A percentile compares a stretch with the other conserved stretches of the same genome.
phyloP scores from a whole-genome alignment of 305 asterid species.

The Solanum hybrid region DNA sequence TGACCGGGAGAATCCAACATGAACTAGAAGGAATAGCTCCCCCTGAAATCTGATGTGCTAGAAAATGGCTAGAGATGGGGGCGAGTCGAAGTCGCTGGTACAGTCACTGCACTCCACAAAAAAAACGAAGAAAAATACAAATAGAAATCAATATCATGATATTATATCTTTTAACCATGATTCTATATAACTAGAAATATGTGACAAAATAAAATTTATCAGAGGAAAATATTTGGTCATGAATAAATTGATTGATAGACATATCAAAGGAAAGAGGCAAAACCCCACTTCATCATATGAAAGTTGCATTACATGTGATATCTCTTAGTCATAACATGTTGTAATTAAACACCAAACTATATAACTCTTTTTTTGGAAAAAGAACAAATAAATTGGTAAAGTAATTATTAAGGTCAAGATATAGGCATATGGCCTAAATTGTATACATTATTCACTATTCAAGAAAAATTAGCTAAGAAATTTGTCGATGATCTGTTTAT shows the following conservation, averaged over 20 bases:
- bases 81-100: too few relatives aligned
- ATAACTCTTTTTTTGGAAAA: neutral
- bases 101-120: too few relatives aligned
- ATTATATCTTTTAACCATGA: neutral
- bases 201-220: neutral
- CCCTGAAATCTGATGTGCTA: too few relatives aligned
- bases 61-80: too few relatives aligned
- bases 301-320: neutral
- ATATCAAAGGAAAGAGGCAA: neutral
- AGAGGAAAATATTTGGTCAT: neutral
- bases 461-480: neutral
- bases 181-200: neutral
- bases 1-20: too few relatives aligned
- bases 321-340: neutral
- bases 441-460: too few relatives aligned
- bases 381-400: neutral
- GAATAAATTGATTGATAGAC: neutral
- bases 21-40: too few relatives aligned
- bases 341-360: neutral
- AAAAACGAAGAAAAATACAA: too few relatives aligned
- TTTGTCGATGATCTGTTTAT: neutral
- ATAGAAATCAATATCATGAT: too few relatives aligned
- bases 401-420: neutral
- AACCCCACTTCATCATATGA: neutral
- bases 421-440: neutral